Evolutionary conservation across 1,284 basidiomycete species (phyloP).

Genomic region (Cryptococcus hybrid): DNA sequence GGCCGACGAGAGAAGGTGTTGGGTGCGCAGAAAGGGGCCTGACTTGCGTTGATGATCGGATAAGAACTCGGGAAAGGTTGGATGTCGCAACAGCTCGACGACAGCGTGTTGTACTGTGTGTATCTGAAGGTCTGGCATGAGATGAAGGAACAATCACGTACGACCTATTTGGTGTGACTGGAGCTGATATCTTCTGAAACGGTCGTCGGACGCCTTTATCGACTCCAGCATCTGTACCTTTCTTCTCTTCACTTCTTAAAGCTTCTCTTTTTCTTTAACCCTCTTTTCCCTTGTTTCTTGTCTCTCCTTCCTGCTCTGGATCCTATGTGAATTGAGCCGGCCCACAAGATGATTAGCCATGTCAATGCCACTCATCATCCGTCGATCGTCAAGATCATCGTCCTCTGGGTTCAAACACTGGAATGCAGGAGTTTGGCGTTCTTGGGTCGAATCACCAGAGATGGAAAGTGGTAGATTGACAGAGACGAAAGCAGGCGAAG

Average conservation of each 20-base stretch:
- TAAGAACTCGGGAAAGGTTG: background rate
- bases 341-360: slow-evolving; percentile 8
- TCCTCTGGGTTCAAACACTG: background rate
- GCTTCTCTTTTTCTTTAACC: background rate
- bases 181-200: no score
- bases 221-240: background rate
- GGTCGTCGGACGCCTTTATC: no score
- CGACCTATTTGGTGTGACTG: no score
- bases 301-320: background rate
- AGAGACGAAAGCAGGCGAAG: background rate
- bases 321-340: background rate
- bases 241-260: background rate
- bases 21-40: background rate
- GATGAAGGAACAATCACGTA: no score
- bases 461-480: background rate
- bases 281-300: slow-evolving; percentile 5
- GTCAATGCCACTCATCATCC: slow-evolving; percentile 8
- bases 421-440: background rate
- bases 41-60: background rate
- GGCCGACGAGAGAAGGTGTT: slow-evolving; percentile 1
- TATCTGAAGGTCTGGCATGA: no score
- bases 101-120: no score
- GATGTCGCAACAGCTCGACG: background rate
- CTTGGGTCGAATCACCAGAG: background rate
- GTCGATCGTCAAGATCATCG: background rate